Conservation (phyloP, 768 basidiomycete genomes). For the Ramaria sp. region DNA sequence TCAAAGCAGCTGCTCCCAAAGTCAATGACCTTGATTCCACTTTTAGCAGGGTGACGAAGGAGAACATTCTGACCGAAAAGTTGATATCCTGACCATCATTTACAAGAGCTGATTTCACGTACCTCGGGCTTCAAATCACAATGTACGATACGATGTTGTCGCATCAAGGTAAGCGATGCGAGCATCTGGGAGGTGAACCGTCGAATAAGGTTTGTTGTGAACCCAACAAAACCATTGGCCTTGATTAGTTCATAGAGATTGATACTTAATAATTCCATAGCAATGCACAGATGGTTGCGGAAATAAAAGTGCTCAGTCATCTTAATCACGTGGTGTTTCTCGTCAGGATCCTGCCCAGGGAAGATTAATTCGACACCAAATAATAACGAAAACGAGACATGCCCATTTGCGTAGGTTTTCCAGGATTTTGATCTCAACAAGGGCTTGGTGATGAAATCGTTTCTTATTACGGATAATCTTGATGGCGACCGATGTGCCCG, state of each 20-base stretch:
- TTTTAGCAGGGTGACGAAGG: slow-evolving; percentile 88
- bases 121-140: slow-evolving; percentile 99
- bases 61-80: slow-evolving; percentile 69
- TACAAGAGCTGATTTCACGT: slow-evolving; percentile 16
- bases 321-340: slow-evolving; percentile 94
- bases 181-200: slow-evolving; percentile 97
- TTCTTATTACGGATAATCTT: slow-evolving; percentile 99
- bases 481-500: slow-evolving; percentile 93
- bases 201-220: slow-evolving; percentile 88
- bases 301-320: slow-evolving; percentile 99
- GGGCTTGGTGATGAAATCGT: slow-evolving; percentile 93
- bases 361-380: neutral
- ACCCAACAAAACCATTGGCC: slow-evolving; percentile 97
- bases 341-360: slow-evolving; percentile 70
- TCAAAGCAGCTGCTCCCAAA: slow-evolving; percentile 98
- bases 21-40: slow-evolving; percentile 96
- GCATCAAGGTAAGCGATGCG: slow-evolving; percentile 81
- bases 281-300: slow-evolving; percentile 94
- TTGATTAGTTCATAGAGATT: slow-evolving; percentile 99
- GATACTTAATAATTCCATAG: slow-evolving; percentile 95
- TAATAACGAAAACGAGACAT: slow-evolving; percentile 18
- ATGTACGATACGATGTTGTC: slow-evolving; percentile 95
- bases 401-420: slow-evolving; percentile 98
- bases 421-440: slow-evolving; percentile 98
- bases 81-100: slow-evolving; percentile 3